Evolutionary conservation across 176 grass and related monocot genomes (phyloP), one percentile per base, ranked within the genome.

Genomic region (Areca catechu): DNA sequence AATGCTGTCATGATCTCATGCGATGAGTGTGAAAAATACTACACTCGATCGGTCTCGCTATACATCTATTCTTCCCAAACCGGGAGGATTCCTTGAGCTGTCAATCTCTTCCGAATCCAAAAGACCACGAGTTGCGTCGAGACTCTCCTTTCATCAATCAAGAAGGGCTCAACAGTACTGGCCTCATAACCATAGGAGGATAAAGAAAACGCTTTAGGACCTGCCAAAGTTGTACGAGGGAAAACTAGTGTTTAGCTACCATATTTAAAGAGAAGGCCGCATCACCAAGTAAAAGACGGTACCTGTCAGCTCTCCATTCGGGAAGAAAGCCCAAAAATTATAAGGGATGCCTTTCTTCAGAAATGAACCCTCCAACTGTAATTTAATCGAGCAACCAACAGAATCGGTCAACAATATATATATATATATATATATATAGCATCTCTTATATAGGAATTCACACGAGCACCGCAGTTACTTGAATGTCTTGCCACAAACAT

Each of bases 301-400:
- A 97, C 92, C 92, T 74, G 86, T 75, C 15, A 97, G 76, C 10
- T 69, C 74, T 61, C 86, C 92, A 52, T 77, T 60, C 2, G 86
- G 80, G 19, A 97, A 97, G 58, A 97, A 91, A 28, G 86, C 92
- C 92, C 92, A 97, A 25, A 97, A 97, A 62, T 58, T 91, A 70
- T 97, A 85, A 7, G 83, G 71, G 56, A 91, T 58, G 20, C 71
- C 74, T 1, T 90, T 61, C 80, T 88, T 91, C 20, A 80, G 16
- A 53, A 97, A 91, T 29, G 86, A 97, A 15, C 92, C 92, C 53
- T 91, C 86, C 62, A 97, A 51, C 92, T 97, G 83, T 72, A 79
- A 77, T 73, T 30, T 54, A 71, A 61, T 15, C 52, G 47, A 20
- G 43, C 1, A 19, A 7, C 7, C 68, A 19, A 1, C 19, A 15